Evolutionary conservation across 2,329 filamentous ascomycete genomes (phyloP), one percentile per base, ranked within the genome.

Genomic region (Exophiala oligosperma): DNA sequence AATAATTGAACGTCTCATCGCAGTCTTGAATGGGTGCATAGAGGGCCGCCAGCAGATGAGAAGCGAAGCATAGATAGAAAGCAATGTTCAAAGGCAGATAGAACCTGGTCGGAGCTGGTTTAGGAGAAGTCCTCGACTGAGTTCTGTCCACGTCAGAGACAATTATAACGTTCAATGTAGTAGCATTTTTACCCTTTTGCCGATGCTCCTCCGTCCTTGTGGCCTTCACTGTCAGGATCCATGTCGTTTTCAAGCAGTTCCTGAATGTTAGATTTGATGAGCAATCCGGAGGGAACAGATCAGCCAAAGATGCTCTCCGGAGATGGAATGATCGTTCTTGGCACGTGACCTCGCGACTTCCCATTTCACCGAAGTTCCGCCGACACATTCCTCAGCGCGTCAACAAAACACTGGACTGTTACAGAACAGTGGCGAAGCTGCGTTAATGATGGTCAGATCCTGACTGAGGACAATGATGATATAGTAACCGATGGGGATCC

Each of bases 1-100:
- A 99, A 79, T 96, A 99, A 73, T 99, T 99, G 82, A 96, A 99
- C 9, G 93, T 93, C 78, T 99, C 94, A 69, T 99, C 94, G 72
- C 94, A 99, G 74, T 99, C 94, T 73, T 97, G 92, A 64, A 99
- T 96, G 0, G 94, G 94, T 1, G 92, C 87, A 72, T 88, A 93
- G 32, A 89, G 69, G 9, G 93, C 94, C 5, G 93, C 90, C 23
- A 93, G 68, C 17, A 89, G 65, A 70, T 91, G 91, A 64, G 89
- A 87, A 29, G 79, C 77, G 47, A 95, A 78, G 72, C 95, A 94
- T 63, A 91, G 74, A 70, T 89, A 94, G 72, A 97, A 95, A 11
- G 89, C 89, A 48, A 84, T 81, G 65, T 90, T 89, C 55, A 91
- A 84, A 66, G 88, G 81, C 60, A 94, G 79, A 62, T 81, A 81